Percentiles rank a stretch among this genome's conserved stretches.
Evolutionary conservation across 306 rosid species (phyloP).

Genomic region (Castanea sativa): DNA sequence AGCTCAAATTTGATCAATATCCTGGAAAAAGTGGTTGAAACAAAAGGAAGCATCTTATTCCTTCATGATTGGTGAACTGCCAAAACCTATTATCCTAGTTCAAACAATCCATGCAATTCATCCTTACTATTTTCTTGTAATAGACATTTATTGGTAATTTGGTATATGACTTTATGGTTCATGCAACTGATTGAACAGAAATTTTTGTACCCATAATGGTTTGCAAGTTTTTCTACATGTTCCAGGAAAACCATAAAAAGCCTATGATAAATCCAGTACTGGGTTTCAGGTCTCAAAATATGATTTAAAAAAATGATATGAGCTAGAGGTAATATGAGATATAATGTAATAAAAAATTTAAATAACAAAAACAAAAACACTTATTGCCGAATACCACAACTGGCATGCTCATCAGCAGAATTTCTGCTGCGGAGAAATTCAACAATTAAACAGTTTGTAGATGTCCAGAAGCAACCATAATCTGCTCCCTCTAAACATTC

Average conservation of each 20-base stretch:
- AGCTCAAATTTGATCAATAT: too few relatives aligned
- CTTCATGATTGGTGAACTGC: too few relatives aligned
- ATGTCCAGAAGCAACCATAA: constrained; percentile 98
- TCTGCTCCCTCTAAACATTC: constrained; percentile 50
- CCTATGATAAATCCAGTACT: neutral
- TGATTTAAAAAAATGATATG: neutral
- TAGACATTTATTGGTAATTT: neutral
- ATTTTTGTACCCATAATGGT: neutral
- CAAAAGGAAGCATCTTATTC: too few relatives aligned
- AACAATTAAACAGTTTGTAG: constrained; percentile 74
- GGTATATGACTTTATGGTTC: neutral
- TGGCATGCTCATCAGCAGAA: constrained; percentile 86
- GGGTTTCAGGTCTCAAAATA: neutral
- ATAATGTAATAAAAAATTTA: neutral
- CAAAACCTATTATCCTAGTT: too few relatives aligned
- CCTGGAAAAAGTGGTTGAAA: too few relatives aligned
- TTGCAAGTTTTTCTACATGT: neutral
- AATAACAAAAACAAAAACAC: constrained; percentile 28
- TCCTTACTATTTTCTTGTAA: neutral
- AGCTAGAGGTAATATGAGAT: neutral
- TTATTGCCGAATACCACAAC: constrained; percentile 90
- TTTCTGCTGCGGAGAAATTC: constrained; percentile 87
- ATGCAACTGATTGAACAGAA: neutral
- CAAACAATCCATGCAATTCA: too few relatives aligned
- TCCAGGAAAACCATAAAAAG: neutral